Conservation (phyloP, 768 basidiomycete species). For the Austroboletus festivus region DNA sequence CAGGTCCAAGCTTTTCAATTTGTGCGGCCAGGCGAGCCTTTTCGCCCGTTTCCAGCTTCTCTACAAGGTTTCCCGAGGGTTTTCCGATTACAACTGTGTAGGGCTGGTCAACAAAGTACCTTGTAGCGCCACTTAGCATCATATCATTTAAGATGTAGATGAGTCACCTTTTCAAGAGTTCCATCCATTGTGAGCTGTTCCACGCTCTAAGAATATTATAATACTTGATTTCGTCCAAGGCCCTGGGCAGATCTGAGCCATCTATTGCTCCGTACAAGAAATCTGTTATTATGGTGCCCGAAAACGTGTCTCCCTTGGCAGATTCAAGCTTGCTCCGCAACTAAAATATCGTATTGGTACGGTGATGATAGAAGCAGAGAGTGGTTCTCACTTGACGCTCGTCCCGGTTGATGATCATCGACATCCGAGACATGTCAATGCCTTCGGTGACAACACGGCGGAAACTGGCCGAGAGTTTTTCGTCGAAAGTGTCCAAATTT, state of each 20-base stretch:
- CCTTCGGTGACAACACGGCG: slow-evolving; percentile 67
- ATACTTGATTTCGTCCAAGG: slow-evolving; percentile 77
- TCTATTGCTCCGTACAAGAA: slow-evolving; percentile 83
- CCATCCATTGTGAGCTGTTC: slow-evolving; percentile 73
- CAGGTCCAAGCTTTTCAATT: slow-evolving; percentile 66
- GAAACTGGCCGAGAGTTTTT: slow-evolving; percentile 65
- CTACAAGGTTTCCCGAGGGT: slow-evolving; percentile 82
- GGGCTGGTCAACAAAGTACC: slow-evolving; percentile 75
- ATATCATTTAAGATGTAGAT: slow-evolving; percentile 5
- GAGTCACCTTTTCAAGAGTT: slow-evolving; percentile 68
- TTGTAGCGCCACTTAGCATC: slow-evolving; percentile 31
- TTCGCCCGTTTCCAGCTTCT: slow-evolving; percentile 77
- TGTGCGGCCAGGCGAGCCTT: slow-evolving; percentile 73
- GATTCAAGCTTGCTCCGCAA: slow-evolving; percentile 83
- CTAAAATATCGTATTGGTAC: slow-evolving; percentile 36
- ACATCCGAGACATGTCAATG: slow-evolving; percentile 89
- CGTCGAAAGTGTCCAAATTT: slow-evolving; percentile 68
- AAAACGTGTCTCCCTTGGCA: slow-evolving; percentile 77
- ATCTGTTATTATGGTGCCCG: slow-evolving; percentile 71
- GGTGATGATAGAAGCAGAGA: not conserved
- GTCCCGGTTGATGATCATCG: slow-evolving; percentile 80
- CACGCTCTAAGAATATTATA: slow-evolving; percentile 67
- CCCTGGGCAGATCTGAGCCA: slow-evolving; percentile 69
- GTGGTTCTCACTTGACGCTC: slow-evolving; percentile 66
- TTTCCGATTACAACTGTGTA: slow-evolving; percentile 79